Base-by-base conservation (phyloP, 2,329 filamentous ascomycete genomes). In the Plenodomus tracheiphilus region DNA sequence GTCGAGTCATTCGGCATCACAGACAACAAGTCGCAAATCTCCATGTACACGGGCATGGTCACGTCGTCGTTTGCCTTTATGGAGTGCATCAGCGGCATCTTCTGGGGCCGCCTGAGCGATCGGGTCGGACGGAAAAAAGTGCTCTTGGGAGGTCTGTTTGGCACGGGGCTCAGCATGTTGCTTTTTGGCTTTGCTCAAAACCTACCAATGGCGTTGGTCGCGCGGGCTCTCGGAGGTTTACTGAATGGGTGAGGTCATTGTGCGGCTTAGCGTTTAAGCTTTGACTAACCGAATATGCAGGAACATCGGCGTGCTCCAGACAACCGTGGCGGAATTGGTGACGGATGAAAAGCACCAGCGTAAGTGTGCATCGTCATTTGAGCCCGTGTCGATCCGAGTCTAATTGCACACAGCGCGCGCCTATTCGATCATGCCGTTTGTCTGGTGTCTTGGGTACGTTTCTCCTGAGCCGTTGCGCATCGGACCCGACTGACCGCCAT, bases 341-440 rank as follows among this genome's bases (percentile, higher is more conserved):
- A 96, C 90, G 3, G 87, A 89, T 51, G 96, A 96, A 75, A 88
- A 93, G 72, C 91, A 97, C 70, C 92, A 97, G 72, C 88, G 88
- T 91, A 74, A 74, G 87, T 75, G 58, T 53, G 40, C 21, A 17
- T 49, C 41, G 39, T 32, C 4, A 32, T 32, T 32, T 32, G 22
- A 6, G 5, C 22, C 44, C 17, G 20, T 18, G 47, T 39, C 43
- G 46, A 53, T 38, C 38, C 28, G 19, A 43, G 37, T 55, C 64
- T 73, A 58, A 72, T 49, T 57, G 42, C 47, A 21, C 53, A 45
- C 56, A 91, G 88, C 92, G 60, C 89, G 90, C 62, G 94, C 93
- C 41, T 99, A 96, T 75, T 91, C 93, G 11, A 92, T 97, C 61
- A 97, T 99, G 91, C 94, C 94, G 6, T 91, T 96, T 70, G 90